Percentiles rank a stretch among this genome's conserved stretches.
Conservation (phyloP, 352 stramenopile genomes). For the Phytophthora agathidicida region DNA sequence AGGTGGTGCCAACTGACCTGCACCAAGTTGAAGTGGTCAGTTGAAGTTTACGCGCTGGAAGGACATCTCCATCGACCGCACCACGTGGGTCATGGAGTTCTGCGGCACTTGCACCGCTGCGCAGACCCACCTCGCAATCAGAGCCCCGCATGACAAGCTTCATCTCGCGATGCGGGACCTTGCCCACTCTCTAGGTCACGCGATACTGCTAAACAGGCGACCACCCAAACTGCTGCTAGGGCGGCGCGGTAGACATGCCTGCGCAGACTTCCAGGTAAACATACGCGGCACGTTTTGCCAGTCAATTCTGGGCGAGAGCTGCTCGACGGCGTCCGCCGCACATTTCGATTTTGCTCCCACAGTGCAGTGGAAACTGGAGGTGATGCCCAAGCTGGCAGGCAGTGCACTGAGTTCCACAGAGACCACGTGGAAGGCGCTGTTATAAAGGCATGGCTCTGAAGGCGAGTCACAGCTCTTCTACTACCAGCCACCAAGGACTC, state of each 20-base stretch:
- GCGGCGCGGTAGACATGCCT: slow-evolving; percentile 9
- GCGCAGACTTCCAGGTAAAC: slow-evolving; percentile 17
- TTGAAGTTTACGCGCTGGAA: slow-evolving; percentile 6
- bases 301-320: background rate
- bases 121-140: background rate
- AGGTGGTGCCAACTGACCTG: no score
- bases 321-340: slow-evolving; percentile 5
- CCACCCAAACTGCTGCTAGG: slow-evolving; percentile 24
- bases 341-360: background rate
- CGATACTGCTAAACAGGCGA: background rate
- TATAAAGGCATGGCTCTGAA: no score
- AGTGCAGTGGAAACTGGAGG: slow-evolving; percentile 10
- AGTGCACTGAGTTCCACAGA: background rate
- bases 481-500: no score
- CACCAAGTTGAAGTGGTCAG: background rate
- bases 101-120: background rate
- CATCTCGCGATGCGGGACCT: slow-evolving; percentile 11
- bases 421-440: background rate
- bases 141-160: slow-evolving; percentile 2
- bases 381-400: no score
- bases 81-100: background rate
- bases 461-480: no score
- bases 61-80: no score
- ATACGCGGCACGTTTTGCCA: slow-evolving; percentile 10
- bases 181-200: slow-evolving; percentile 1